Base-by-base conservation (phyloP, 2,329 filamentous ascomycete genomes). In the Colletotrichum orbiculare region DNA sequence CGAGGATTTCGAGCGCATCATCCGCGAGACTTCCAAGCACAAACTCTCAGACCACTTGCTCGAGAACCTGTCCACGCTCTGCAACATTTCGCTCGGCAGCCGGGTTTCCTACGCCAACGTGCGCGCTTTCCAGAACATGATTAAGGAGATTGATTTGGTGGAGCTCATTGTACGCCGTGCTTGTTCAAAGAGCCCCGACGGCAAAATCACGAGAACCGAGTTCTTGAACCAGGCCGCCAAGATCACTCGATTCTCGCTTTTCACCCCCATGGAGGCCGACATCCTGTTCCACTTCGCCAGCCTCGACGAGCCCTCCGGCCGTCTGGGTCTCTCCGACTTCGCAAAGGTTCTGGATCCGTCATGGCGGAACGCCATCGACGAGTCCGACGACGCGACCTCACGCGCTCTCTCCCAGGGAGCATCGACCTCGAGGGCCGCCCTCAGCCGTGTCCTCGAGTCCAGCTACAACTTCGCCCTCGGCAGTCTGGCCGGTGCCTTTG, bases 41-140 rank as follows among this genome's bases (percentile, higher is more conserved):
- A 99, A 99, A 87, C 89, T 99, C 68, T 98, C 95, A 1, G 96
- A 99, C 79, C 94, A 99, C 78, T 84, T 99, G 46, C 85, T 99
- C 54, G 89, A 94, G 70, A 95, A 98, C 79, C 87, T 99, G 50
- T 89, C 92, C 68, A 96, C 94, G 1, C 87, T 99, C 45, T 98
- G 95, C 87, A 97, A 97, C 81, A 97, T 98, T 77, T 93, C 93
- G 8, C 85, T 90, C 39, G 90, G 93, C 68, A 96, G 89, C 83
- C 97, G 96, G 81, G 96, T 99, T 71, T 97, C 94, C 7, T 99
- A 99, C 76, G 94, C 96, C 76, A 97, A 97, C 75, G 96, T 99
- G 38, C 89, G 96, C 70, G 96, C 96, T 42, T 99, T 99, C 83
- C 94, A 97, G 82, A 99, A 99, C 77, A 90, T 99, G 79, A 95